Evolutionary conservation across 2,329 filamentous ascomycete genomes (phyloP).

Genomic region (Periglandula ipomoeae): DNA sequence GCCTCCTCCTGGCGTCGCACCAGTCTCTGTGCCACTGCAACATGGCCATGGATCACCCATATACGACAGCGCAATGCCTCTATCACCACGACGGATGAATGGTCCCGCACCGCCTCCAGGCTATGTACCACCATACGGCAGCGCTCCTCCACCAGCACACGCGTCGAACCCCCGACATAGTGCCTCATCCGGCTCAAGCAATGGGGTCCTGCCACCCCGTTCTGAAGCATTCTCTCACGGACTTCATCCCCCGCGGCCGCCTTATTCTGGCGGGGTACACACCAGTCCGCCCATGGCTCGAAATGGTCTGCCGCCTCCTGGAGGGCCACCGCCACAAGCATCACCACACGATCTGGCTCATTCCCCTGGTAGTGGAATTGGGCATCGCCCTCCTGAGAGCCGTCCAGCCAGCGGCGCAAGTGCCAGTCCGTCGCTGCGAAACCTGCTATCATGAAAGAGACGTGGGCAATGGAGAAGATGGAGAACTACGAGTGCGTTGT

Average conservation of each 20-base stretch:
- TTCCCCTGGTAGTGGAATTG: conserved; percentile 15
- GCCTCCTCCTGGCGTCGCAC: conserved; percentile 32
- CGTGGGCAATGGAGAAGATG: neutral
- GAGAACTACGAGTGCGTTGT: too few species aligned
- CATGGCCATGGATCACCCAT: conserved; percentile 21
- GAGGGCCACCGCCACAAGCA: conserved; percentile 11
- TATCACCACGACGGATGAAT: conserved; percentile 37
- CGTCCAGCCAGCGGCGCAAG: conserved; percentile 57
- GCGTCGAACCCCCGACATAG: conserved; percentile 16
- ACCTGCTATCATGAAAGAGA: conserved; percentile 51
- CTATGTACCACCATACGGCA: conserved; percentile 29
- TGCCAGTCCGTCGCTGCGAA: conserved; percentile 66
- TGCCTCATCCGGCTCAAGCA: conserved; percentile 23
- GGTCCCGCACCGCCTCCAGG: conserved; percentile 32
- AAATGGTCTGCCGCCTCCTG: conserved; percentile 23
- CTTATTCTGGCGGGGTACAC: conserved; percentile 33
- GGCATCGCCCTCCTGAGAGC: conserved; percentile 26
- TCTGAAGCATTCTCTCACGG: conserved; percentile 30
- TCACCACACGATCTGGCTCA: conserved; percentile 18
- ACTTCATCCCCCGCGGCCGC: conserved; percentile 30
- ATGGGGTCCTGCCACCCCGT: conserved; percentile 24
- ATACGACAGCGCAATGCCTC: conserved; percentile 36
- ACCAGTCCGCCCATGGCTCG: conserved; percentile 36
- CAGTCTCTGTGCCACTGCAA: conserved; percentile 32
- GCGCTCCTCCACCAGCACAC: conserved; percentile 15